phyloP scores from a whole-genome alignment of 2,329 filamentous ascomycete genomes.

The Talaromyces albobiverticillius region DNA sequence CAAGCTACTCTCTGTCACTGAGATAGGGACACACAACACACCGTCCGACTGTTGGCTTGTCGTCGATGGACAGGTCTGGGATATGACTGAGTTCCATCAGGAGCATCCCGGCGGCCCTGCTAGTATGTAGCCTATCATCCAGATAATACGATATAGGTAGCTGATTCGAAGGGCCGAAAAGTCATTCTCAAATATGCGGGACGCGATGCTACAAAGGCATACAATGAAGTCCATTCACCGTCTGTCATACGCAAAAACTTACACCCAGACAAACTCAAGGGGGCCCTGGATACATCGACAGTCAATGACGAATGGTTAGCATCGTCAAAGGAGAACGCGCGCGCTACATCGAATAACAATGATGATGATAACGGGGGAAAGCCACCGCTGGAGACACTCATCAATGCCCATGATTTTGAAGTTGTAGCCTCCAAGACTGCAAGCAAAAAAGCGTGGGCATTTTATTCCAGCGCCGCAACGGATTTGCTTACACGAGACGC shows the following conservation, averaged over 20 bases:
- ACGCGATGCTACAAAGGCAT: constrained; percentile 44
- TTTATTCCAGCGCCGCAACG: constrained; percentile 65
- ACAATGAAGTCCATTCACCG: constrained; percentile 46
- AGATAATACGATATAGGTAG: not conserved
- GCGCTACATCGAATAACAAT: constrained; percentile 5
- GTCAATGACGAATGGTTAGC: constrained; percentile 49
- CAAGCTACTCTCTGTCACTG: constrained; percentile 38
- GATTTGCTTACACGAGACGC: constrained; percentile 56
- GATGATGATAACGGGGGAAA: constrained; percentile 31
- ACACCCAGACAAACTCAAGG: constrained; percentile 45
- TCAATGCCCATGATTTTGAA: constrained; percentile 62
- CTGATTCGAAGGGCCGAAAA: constrained; percentile 14
- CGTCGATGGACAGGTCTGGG: constrained; percentile 65
- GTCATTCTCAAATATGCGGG: constrained; percentile 48
- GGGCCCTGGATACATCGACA: constrained; percentile 48
- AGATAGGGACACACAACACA: constrained; percentile 51
- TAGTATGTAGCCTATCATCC: constrained; percentile 35
- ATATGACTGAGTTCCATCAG: constrained; percentile 64
- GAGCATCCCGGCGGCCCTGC: constrained; percentile 60
- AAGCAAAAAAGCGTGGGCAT: constrained; percentile 65
- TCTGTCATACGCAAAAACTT: constrained; percentile 46
- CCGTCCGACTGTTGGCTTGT: constrained; percentile 63
- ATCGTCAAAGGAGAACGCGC: constrained; percentile 30
- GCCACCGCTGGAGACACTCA: constrained; percentile 53
- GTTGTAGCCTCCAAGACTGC: constrained; percentile 54